Conservation (phyloP, 257 asterid species). For the Ligustrum vulgare region DNA sequence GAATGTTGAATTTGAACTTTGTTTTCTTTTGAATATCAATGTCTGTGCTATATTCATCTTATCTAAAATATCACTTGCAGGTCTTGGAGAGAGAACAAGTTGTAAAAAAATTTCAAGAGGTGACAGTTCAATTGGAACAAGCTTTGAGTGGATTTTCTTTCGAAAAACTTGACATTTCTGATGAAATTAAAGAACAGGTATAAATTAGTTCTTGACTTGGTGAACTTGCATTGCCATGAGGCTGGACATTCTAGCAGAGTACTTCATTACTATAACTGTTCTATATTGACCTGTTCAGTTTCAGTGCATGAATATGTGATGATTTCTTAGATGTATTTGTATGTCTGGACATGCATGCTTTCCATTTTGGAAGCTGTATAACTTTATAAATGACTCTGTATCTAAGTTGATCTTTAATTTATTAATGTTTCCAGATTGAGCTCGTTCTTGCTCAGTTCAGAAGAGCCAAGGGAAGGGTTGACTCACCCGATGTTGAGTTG, state of each 20-base stretch:
- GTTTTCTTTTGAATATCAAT: background rate
- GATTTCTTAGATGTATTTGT: conserved; percentile 15
- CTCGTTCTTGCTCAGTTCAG: conserved; percentile 95
- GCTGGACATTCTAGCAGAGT: conserved; percentile 11
- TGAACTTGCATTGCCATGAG: background rate
- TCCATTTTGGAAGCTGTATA: background rate
- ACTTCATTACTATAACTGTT: conserved; percentile 14
- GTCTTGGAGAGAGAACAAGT: conserved; percentile 84
- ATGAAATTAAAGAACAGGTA: conserved; percentile 98
- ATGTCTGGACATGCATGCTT: background rate
- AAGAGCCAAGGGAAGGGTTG: conserved; percentile 93
- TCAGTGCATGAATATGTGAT: conserved; percentile 11
- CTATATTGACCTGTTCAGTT: conserved; percentile 15
- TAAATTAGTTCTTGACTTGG: conserved; percentile 15
- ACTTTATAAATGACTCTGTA: background rate
- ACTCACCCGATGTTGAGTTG: conserved; percentile 70
- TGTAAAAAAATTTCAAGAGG: conserved; percentile 69
- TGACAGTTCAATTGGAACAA: conserved; percentile 77
- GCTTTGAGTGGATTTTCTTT: conserved; percentile 74
- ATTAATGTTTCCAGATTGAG: conserved; percentile 64
- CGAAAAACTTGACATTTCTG: conserved; percentile 85
- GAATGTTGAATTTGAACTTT: background rate
- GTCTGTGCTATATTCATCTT: background rate
- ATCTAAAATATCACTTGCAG: conserved; percentile 44
- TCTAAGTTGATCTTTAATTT: background rate